phyloP scores from a whole-genome alignment of 305 asterid genomes.

The Fraxinus dipetala region DNA sequence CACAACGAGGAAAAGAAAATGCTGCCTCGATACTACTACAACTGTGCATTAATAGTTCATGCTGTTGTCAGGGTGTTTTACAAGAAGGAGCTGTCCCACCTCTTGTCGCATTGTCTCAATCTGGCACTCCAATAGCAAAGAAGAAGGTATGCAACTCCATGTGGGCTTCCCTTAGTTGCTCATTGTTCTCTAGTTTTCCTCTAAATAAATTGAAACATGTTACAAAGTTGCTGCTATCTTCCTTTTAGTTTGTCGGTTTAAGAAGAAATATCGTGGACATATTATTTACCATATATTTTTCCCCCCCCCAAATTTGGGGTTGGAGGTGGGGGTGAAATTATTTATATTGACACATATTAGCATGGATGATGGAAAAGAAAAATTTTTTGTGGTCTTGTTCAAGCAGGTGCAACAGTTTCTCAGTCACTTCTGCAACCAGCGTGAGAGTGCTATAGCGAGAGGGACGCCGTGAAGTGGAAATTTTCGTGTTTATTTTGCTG shows the following conservation, averaged over 20 bases:
- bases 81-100: slow-evolving; percentile 98
- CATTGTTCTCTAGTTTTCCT: neutral
- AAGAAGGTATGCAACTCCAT: slow-evolving; percentile 58
- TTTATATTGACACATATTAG: neutral
- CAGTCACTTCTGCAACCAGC: slow-evolving; percentile 77
- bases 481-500: slow-evolving; percentile 11
- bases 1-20: slow-evolving; percentile 86
- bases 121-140: slow-evolving; percentile 82
- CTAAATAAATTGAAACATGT: too few species aligned
- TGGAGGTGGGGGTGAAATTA: neutral
- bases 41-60: slow-evolving; percentile 60
- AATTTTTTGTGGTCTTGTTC: slow-evolving; percentile 5
- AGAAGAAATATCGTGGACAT: neutral
- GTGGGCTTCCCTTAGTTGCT: too few species aligned
- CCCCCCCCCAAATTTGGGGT: neutral
- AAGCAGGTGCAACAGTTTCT: slow-evolving; percentile 81
- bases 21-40: slow-evolving; percentile 82
- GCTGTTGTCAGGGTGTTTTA: slow-evolving; percentile 66
- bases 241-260: neutral
- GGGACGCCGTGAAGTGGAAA: slow-evolving; percentile 46
- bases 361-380: neutral
- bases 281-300: neutral
- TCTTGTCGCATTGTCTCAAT: slow-evolving; percentile 79
- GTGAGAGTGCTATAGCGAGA: slow-evolving; percentile 49
- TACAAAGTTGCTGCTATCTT: neutral